Conservation (phyloP, 169 alveolate genomes). For the Cyclospora cayetanensis region DNA sequence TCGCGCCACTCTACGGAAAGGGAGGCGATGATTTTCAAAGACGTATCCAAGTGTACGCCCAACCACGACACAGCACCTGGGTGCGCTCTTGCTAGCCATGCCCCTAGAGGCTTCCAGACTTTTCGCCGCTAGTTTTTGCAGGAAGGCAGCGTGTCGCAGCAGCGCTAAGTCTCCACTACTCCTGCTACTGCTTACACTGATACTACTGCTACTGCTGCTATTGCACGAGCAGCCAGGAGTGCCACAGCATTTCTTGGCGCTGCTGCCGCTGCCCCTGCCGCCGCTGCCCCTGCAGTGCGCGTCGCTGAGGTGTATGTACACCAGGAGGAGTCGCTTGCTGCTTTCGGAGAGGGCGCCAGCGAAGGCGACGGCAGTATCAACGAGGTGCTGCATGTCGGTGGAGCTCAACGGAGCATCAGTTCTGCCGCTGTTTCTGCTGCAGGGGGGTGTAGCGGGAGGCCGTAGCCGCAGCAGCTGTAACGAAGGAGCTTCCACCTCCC, state of each 20-base stretch:
- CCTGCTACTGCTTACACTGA: neutral
- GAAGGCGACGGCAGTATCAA: neutral
- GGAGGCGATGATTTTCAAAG: neutral
- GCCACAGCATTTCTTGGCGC: too few species aligned
- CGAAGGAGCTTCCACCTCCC: neutral
- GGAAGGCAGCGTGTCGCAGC: too few species aligned
- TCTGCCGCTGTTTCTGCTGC: constrained; percentile 2
- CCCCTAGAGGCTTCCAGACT: too few species aligned
- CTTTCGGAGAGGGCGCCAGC: neutral
- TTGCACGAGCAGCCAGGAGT: neutral
- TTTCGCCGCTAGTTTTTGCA: too few species aligned
- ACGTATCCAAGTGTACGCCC: neutral
- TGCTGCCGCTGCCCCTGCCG: too few species aligned
- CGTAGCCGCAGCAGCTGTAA: neutral
- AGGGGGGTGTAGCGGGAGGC: neutral
- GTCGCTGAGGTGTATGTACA: neutral
- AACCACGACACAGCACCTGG: neutral
- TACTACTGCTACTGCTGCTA: neutral
- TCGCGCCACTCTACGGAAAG: neutral
- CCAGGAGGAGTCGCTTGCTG: neutral
- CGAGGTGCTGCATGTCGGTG: neutral
- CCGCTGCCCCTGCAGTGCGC: neutral
- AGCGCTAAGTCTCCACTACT: neutral
- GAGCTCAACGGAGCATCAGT: neutral
- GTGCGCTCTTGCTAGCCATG: too few species aligned